A percentile compares a stretch with the other conserved stretches of the same genome.
These are phyloP conservation scores for Inga oerstediana DNA, from an alignment of 306 rosid species.

Conservation along the genomic window DNA sequence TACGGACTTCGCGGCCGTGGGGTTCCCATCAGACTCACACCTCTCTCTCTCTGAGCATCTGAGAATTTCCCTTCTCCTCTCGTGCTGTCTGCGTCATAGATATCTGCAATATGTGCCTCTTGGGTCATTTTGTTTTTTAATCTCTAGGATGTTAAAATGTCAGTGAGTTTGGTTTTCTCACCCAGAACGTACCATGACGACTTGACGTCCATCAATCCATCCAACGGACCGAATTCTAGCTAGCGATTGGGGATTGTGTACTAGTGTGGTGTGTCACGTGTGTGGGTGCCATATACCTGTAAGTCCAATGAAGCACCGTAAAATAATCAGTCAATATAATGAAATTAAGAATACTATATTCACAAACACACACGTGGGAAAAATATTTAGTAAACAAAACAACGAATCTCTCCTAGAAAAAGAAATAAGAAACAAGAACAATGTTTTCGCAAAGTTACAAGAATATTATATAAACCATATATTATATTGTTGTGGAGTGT, in stretches of 20 bases:
- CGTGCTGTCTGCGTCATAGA: slow-evolving; percentile 54
- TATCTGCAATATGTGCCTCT: not conserved
- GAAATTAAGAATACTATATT: no score
- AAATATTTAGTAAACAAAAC: not conserved
- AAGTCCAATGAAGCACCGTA: not conserved
- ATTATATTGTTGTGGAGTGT: not conserved
- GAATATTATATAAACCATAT: not conserved
- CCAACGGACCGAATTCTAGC: not conserved
- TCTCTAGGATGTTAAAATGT: not conserved
- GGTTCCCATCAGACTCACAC: not conserved
- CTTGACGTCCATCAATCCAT: not conserved
- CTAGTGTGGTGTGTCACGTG: not conserved
- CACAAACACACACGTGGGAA: not conserved
- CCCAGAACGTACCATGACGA: not conserved
- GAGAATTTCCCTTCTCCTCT: not conserved
- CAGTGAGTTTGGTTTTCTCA: not conserved
- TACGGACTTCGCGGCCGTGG: not conserved
- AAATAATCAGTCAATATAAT: no score
- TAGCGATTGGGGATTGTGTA: not conserved
- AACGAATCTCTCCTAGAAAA: not conserved
- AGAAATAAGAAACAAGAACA: not conserved
- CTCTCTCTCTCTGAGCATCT: no score
- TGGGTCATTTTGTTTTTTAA: not conserved
- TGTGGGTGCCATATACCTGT: not conserved
- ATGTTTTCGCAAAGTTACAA: not conserved